Evolutionary conservation across 176 grass and related monocot species (phyloP), one percentile per base, ranked within the genome.

Genomic region (Hordeum marinum): DNA sequence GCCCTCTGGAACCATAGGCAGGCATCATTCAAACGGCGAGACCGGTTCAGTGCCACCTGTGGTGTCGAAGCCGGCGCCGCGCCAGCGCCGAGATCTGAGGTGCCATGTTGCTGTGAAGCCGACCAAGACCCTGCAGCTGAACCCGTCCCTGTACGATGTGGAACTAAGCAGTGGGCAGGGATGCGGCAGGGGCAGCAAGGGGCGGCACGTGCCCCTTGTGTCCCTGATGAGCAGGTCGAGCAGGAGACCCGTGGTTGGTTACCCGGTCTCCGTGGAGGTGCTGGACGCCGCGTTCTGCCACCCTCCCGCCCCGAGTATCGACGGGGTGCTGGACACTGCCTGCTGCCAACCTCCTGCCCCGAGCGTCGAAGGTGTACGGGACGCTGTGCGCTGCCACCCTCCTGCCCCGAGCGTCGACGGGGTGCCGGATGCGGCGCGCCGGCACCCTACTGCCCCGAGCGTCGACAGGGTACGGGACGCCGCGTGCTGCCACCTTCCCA

Each of bases 221-320:
- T 99, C 94, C 78, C 94, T 99, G 4, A 94, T 93, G 91, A 99
- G 96, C 86, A 99, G 65, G 78, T 90, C 88, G 66, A 92, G 92
- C 20, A 57, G 62, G 67, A 99, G 89, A 86, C 88, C 90, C 0
- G 88, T 99, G 61, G 91, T 99, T 27, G 96, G 96, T 12, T 94
- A 96, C 63, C 96, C 94, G 23, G 62, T 96, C 7, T 74, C 90
- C 15, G 82, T 96, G 41, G 88, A 94, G 80, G 86, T 90, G 24
- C 62, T 82, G 1, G 80, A 94, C 72, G 85, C 84, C 83, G 79
- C 78, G 20, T 72, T 67, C 61, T 82, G 76, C 61, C 64, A 17
- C 27, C 67, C 48, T 86, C 79, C 81, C n/a, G 50, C 79, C 65
- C 17, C 83, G 36, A 83, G 8, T 80, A 83, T 23, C 82, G 52